Evolutionary conservation across 345 rosid genomes (phyloP).

Genomic region (Camelina sativa): DNA sequence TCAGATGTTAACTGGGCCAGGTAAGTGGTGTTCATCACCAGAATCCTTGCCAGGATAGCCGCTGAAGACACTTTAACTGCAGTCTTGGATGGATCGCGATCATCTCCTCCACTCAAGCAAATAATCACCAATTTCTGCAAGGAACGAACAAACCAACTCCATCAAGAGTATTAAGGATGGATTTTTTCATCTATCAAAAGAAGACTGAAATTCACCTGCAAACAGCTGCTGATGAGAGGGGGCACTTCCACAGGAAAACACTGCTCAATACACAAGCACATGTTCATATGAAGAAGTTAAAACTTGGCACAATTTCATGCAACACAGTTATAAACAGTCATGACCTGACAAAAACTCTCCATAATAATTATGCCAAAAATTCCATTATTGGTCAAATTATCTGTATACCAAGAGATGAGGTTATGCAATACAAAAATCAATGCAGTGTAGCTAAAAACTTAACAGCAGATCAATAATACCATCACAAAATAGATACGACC

Average conservation of each 20-base stretch:
- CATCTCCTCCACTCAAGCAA: slow-evolving; percentile 92
- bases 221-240: slow-evolving; percentile 73
- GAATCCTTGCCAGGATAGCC: slow-evolving; percentile 86
- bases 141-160: slow-evolving; percentile 33
- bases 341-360: not conserved
- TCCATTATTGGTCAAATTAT: slow-evolving; percentile 6
- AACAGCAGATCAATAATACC: slow-evolving; percentile 15
- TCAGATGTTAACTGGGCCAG: slow-evolving; percentile 89
- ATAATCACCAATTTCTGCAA: slow-evolving; percentile 77
- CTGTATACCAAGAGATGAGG: slow-evolving; percentile 4
- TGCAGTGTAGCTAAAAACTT: slow-evolving; percentile 20
- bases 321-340: slow-evolving; percentile 12
- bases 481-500: slow-evolving; percentile 5
- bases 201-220: slow-evolving; percentile 60
- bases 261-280: slow-evolving; percentile 48
- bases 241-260: slow-evolving; percentile 92
- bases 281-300: slow-evolving; percentile 25
- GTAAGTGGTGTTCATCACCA: slow-evolving; percentile 91
- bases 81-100: slow-evolving; percentile 78
- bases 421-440: slow-evolving; percentile 5
- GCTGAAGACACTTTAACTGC: slow-evolving; percentile 84
- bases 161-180: slow-evolving; percentile 11
- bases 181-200: slow-evolving; percentile 24
- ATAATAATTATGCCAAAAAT: slow-evolving; percentile 16
- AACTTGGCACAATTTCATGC: slow-evolving; percentile 15